phyloP scores from a whole-genome alignment of 1,139 yeast species.

The Blastobotrys malaysiensis region DNA sequence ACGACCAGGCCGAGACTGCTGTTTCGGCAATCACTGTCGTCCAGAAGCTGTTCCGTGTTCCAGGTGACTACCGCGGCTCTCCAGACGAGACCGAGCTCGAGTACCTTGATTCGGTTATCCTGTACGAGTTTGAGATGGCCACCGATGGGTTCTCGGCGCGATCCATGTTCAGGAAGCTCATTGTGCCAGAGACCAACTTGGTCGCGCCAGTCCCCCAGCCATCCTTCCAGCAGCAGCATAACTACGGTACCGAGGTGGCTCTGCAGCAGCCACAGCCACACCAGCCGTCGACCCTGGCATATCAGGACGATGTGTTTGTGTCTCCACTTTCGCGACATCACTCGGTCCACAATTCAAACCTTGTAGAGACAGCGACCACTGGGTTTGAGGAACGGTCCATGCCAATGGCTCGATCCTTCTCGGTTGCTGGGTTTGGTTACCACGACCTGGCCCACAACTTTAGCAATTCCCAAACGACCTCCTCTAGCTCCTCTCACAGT shows the following conservation, averaged over 20 bases:
- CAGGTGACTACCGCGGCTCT: not conserved
- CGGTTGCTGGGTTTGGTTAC: constrained; percentile 17
- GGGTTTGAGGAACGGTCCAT: constrained; percentile 2
- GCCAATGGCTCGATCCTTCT: constrained; percentile 22
- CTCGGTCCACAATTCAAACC: not conserved
- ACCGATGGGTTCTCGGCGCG: constrained; percentile 33
- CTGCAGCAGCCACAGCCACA: not conserved
- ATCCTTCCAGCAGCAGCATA: constrained; percentile 3
- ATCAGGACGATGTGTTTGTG: constrained; percentile 12
- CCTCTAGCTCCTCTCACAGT: not conserved
- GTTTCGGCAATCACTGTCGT: constrained; percentile 34
- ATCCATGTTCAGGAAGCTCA: constrained; percentile 31
- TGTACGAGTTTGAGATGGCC: constrained; percentile 35
- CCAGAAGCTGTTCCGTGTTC: constrained; percentile 29
- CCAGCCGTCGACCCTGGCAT: not conserved
- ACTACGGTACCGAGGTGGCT: not conserved
- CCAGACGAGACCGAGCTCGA: constrained; percentile 17
- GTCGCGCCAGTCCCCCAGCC: constrained; percentile 9
- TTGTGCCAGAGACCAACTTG: constrained; percentile 11
- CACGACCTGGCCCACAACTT: constrained; percentile 9
- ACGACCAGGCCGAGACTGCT: constrained; percentile 29
- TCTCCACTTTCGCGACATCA: constrained; percentile 17
- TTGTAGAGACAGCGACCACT: not conserved
- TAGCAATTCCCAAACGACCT: constrained; percentile 13
- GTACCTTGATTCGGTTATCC: constrained; percentile 27